phyloP scores from a whole-genome alignment of 495 filamentous ascomycete species.

The Venustampulla echinocandica region DNA sequence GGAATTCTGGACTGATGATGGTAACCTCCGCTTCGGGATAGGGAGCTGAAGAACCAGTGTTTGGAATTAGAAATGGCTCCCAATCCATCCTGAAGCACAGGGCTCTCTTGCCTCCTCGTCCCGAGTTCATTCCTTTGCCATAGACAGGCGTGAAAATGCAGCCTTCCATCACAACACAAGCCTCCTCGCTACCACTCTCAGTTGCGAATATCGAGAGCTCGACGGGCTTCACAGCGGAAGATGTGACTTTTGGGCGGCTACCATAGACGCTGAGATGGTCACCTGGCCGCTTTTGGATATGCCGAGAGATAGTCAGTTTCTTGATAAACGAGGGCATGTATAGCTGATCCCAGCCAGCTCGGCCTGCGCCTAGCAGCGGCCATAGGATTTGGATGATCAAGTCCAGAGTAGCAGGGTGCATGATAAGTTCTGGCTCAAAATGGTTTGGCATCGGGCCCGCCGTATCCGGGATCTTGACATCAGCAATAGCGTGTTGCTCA shows the following conservation, averaged over 20 bases:
- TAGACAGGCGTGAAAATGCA: slow-evolving; percentile 30
- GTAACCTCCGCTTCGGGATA: slow-evolving; percentile 22
- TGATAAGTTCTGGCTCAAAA: slow-evolving; percentile 8
- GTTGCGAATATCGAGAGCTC: slow-evolving; percentile 31
- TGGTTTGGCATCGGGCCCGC: slow-evolving; percentile 11
- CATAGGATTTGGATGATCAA: slow-evolving; percentile 25
- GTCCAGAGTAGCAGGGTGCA: slow-evolving; percentile 17
- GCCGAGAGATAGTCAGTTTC: slow-evolving; percentile 22
- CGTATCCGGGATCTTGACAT: slow-evolving; percentile 8
- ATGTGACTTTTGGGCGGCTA: slow-evolving; percentile 25
- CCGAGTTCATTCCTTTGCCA: slow-evolving; percentile 4
- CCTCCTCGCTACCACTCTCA: slow-evolving; percentile 16
- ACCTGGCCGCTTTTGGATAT: slow-evolving; percentile 23
- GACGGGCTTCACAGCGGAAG: slow-evolving; percentile 23
- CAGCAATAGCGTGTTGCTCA: slow-evolving; percentile 10
- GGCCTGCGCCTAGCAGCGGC: slow-evolving; percentile 35
- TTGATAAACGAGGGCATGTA: slow-evolving; percentile 38
- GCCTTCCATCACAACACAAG: slow-evolving; percentile 27
- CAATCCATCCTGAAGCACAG: slow-evolving; percentile 32
- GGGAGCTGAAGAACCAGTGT: slow-evolving; percentile 19
- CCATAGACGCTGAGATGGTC: slow-evolving; percentile 28
- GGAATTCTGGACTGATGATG: slow-evolving; percentile 6
- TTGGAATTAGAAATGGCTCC: slow-evolving; percentile 18
- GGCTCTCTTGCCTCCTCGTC: slow-evolving; percentile 13
- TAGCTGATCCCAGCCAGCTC: slow-evolving; percentile 30